Conservation (phyloP, 176 grass and related monocot species). For the Miscanthus lutarioriparius region DNA sequence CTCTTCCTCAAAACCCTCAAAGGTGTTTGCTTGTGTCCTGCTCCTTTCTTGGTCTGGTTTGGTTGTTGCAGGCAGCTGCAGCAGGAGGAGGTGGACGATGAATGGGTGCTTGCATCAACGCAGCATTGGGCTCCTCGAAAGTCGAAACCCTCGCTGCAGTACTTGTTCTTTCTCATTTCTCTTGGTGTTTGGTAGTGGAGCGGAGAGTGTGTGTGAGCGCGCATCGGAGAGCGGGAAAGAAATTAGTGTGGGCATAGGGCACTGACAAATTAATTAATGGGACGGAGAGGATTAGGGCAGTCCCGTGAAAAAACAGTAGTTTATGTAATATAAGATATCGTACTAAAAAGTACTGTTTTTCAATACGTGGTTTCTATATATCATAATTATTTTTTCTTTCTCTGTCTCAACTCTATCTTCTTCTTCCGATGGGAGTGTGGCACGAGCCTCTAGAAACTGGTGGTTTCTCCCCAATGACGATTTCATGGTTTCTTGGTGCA, state of each 20-base stretch:
- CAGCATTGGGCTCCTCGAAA: constrained; percentile 38
- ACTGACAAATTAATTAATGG: constrained; percentile 32
- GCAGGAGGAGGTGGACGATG: neutral
- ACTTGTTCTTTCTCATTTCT: neutral
- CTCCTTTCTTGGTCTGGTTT: neutral
- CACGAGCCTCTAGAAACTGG: too few relatives aligned
- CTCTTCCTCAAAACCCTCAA: constrained; percentile 49
- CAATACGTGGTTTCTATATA: too few relatives aligned
- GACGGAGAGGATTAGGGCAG: neutral
- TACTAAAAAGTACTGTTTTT: too few relatives aligned
- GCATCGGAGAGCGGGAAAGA: constrained; percentile 50
- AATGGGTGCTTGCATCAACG: constrained; percentile 43
- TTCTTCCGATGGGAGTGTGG: too few relatives aligned
- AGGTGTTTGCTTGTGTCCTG: constrained; percentile 45
- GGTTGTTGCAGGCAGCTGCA: neutral
- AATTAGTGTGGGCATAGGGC: constrained; percentile 22
- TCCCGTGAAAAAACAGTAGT: too few relatives aligned
- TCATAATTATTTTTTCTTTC: too few relatives aligned
- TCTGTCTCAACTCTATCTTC: too few relatives aligned
- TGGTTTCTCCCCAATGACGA: too few relatives aligned
- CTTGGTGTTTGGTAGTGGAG: constrained; percentile 1
- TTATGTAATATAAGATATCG: too few relatives aligned
- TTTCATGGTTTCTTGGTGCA: too few relatives aligned
- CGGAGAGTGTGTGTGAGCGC: neutral
- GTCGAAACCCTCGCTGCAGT: constrained; percentile 7